These are phyloP conservation scores for Albizia julibrissin DNA, from an alignment of 306 rosid genomes.

Conservation along the genomic window DNA sequence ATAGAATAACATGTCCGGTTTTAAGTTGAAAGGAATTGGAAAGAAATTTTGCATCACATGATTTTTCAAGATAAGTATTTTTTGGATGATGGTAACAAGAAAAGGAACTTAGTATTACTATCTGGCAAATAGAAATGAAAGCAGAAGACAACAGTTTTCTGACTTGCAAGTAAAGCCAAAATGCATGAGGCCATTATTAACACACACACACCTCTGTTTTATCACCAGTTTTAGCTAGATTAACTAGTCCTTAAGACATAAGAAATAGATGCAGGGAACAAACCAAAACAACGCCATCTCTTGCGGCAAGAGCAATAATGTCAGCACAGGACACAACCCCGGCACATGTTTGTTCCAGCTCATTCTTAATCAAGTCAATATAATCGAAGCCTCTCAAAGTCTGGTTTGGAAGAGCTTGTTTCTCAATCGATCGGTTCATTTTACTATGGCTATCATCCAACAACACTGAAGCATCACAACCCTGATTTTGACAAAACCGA, in stretches of 20 bases:
- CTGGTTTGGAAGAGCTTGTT: constrained; percentile 78
- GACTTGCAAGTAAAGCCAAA: not conserved
- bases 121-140: not conserved
- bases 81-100: not conserved
- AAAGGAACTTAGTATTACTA: constrained; percentile 7
- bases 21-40: not conserved
- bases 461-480: constrained; percentile 61
- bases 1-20: too few relatives aligned
- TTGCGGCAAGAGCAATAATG: constrained; percentile 50
- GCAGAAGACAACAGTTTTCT: not conserved
- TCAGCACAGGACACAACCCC: constrained; percentile 60
- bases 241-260: not conserved
- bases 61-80: not conserved
- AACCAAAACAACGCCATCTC: constrained; percentile 59
- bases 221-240: constrained; percentile 14
- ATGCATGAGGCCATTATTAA: constrained; percentile 12
- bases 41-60: not conserved
- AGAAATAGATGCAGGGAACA: constrained; percentile 29
- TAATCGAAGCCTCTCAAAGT: constrained; percentile 52
- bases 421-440: constrained; percentile 53
- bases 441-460: constrained; percentile 58
- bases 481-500: constrained; percentile 38
- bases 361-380: constrained; percentile 54
- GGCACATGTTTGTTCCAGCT: constrained; percentile 55
- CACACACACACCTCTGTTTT: not conserved